phyloP scores from a whole-genome alignment of 225 moss, liverwort and hornwort species.

The Takakia lepidozioides region DNA sequence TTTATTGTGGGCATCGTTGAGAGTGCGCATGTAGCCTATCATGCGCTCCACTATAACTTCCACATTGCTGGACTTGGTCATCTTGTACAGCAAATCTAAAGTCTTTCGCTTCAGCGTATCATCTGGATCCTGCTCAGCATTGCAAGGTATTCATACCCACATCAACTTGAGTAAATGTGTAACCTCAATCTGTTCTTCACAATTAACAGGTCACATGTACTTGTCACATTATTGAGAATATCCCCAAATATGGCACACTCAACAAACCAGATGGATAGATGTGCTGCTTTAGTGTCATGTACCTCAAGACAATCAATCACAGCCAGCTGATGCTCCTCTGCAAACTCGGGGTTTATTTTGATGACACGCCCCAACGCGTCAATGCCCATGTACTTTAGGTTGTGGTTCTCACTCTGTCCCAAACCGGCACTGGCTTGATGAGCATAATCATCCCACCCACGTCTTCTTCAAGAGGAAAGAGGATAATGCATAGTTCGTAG shows the following conservation, averaged over 20 bases:
- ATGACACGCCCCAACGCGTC: slow-evolving; percentile 92
- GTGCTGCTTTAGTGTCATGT: not conserved
- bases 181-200: too few relatives aligned
- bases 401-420: slow-evolving; percentile 78
- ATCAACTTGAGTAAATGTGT: not conserved
- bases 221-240: not conserved
- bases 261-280: not conserved
- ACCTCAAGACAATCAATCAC: slow-evolving; percentile 99
- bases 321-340: slow-evolving; percentile 91
- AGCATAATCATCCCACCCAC: too few relatives aligned
- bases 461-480: too few relatives aligned
- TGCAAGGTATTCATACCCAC: not conserved
- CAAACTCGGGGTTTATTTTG: slow-evolving; percentile 89
- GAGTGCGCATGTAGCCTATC: slow-evolving; percentile 85
- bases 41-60: slow-evolving; percentile 91
- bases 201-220: too few relatives aligned
- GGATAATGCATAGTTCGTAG: too few relatives aligned
- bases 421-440: slow-evolving; percentile 1
- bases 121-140: slow-evolving; percentile 72
- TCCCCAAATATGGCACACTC: not conserved
- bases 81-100: slow-evolving; percentile 90
- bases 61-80: slow-evolving; percentile 92
- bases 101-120: slow-evolving; percentile 98
- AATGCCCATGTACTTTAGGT: slow-evolving; percentile 98
- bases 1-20: slow-evolving; percentile 84